Base-by-base conservation (phyloP, 176 grass and related monocot genomes). In the Oryza meridionalis region DNA sequence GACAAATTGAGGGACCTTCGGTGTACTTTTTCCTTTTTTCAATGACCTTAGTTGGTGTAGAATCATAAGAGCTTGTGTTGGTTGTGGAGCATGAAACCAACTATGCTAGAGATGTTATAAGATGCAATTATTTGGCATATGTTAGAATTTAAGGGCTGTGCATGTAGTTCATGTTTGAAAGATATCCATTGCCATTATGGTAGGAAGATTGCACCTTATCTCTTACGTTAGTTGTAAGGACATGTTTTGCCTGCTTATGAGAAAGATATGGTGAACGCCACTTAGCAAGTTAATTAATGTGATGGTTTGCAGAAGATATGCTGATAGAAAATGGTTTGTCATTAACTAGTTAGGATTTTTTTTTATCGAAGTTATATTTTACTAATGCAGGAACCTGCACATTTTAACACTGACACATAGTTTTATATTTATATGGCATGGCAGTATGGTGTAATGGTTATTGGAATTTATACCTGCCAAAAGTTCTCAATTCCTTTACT, bases 201-300 rank as follows among this genome's bases (percentile, higher is more conserved):
- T 8, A 61, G 3, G 32, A 58, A 63, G 75, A 71, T 19, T 42
- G 17, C 21, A 75, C 25, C 10, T 24, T 74, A 43, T 32, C 50
- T 29, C 25, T 45, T 22, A 12, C 0, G 6, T 82, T 24, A 44
- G 22, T 12, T 45, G 2, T 59, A 62, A 13, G 47, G 7, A 83
- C 58, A 55, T 51, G 19, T 4, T 62, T 88, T 88, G 21, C 25
- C 21, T 64, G 53, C 21, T 55, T 68, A 45, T 44, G 29, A 49
- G 15, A 45, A 79, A 79, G 46, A 25, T 11, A 15, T 72, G 9
- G 9, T 76, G 29, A 37, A 21, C 26, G 24, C 22, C 68, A 33
- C 69, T 84, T 33, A 45, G 12, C 73, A 55, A 35, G 15, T 22
- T 13, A 37, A 42, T 63, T 43, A 29, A 49, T 79, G 25, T 61